A percentile compares a stretch with the other conserved stretches of the same genome.
Conservation (phyloP, 73 alveolate species). For the Durusdinium trenchii region DNA sequence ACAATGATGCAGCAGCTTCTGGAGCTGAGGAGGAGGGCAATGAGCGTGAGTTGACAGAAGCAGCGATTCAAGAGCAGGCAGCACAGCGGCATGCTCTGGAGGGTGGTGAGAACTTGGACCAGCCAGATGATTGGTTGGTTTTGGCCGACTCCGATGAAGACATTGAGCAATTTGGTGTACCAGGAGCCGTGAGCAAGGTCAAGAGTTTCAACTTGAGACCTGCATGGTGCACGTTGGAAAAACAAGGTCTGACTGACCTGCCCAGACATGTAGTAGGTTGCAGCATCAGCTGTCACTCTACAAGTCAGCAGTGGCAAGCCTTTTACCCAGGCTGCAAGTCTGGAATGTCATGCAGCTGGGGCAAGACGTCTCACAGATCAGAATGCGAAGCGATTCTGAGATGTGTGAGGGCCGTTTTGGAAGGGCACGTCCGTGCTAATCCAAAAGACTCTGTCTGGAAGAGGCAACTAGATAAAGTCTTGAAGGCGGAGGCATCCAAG, state of each 20-base stretch:
- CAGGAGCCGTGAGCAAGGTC: neutral
- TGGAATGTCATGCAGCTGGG: neutral
- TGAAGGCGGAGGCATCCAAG: neutral
- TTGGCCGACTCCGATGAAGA: conserved; percentile 4
- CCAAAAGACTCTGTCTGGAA: neutral
- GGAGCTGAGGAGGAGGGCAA: neutral
- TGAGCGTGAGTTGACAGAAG: neutral
- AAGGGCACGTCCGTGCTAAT: neutral
- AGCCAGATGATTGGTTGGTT: neutral
- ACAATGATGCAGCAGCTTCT: neutral
- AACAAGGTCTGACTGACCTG: neutral
- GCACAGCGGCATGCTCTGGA: neutral
- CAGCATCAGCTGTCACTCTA: neutral
- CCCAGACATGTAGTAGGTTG: neutral
- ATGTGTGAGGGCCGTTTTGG: neutral
- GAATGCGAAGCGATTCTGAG: neutral
- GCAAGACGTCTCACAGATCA: neutral
- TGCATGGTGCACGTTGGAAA: neutral
- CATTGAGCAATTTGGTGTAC: neutral
- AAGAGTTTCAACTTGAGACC: neutral
- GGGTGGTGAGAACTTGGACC: neutral
- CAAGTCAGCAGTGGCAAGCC: neutral
- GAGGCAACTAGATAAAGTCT: neutral
- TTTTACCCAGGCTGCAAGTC: neutral
- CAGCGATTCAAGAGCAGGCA: neutral